Evolutionary conservation across 225 moss, liverwort and hornwort species (phyloP).

Genomic region (Marchantia paleacea): DNA sequence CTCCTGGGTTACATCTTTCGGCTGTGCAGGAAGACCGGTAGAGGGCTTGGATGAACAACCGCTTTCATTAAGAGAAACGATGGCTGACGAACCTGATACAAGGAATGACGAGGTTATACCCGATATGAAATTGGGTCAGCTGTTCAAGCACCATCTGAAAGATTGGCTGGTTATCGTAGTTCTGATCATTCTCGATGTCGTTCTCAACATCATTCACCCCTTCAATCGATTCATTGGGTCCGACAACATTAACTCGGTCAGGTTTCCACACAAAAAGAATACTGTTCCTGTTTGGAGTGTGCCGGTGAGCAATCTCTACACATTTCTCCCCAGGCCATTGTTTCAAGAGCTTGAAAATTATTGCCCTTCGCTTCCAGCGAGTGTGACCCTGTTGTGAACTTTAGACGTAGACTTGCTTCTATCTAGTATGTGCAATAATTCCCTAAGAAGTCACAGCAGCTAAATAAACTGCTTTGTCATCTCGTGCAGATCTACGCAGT

Average conservation of each 20-base stretch:
- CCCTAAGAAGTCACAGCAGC: no score
- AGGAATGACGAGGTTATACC: constrained; percentile 16
- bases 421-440: background rate
- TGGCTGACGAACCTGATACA: background rate
- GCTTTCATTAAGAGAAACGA: constrained; percentile 16
- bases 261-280: constrained; percentile 42
- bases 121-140: constrained; percentile 21
- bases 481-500: constrained; percentile 60
- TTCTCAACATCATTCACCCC: constrained; percentile 60
- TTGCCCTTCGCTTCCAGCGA: background rate
- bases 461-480: background rate
- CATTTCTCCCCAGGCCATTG: background rate
- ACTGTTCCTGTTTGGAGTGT: constrained; percentile 78
- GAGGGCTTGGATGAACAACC: constrained; percentile 32
- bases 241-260: constrained; percentile 28
- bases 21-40: constrained; percentile 23
- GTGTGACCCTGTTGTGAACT: background rate
- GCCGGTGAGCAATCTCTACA: constrained; percentile 45
- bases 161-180: constrained; percentile 66
- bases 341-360: background rate
- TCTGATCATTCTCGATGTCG: constrained; percentile 47
- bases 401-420: background rate
- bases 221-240: constrained; percentile 57
- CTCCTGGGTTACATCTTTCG: background rate
- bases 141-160: constrained; percentile 56